Evolutionary conservation across 345 rosid species (phyloP), one percentile per base, ranked within the genome.

Genomic region (Syzygium grande): DNA sequence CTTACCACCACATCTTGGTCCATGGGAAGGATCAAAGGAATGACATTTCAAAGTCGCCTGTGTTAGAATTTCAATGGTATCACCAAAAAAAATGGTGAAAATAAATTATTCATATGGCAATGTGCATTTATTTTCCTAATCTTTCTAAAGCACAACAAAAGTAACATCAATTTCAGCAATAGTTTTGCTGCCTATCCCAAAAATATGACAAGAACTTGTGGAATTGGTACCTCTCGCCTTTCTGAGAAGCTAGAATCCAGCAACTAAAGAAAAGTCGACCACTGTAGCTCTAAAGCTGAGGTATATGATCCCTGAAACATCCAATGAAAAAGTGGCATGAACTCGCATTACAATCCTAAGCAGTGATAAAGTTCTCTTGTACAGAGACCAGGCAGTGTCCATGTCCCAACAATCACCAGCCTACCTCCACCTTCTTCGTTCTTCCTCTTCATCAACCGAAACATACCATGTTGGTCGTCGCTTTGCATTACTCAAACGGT

Each of bases 401-500:
- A 73, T 73, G 7, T 73, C 49, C 83, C 83, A 41, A 49, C 88
- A 13, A 2, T 56, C 78, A 34, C 29, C n/a, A 38, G 54, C 38
- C 86, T 89, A 95, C 92, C 95, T 92, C 93, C 93, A 95, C 90
- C 94, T 92, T 91, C 97, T 92, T 84, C 86, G 86, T 89, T 94
- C 98, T 90, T 96, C 98, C 86, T 96, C 98, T 90, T 97, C 99
- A 58, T 94, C 94, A 46, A 97, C 96, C 0, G 95, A 93, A 84
- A 90, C 89, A 92, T 96, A 97, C 99, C 98, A 93, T 23, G 90
- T 91, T 0, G 96, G 99, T 46, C 93, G 90, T 88, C 92, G 88
- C 90, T 95, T 93, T 34, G 38, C 1, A 91, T 93, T 95, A 90
- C 98, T 95, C 89, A 95, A 89, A 91, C 98, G 90, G 89, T 95